phyloP scores from a whole-genome alignment of 2,329 filamentous ascomycete species.

The Penicillium sp. region DNA sequence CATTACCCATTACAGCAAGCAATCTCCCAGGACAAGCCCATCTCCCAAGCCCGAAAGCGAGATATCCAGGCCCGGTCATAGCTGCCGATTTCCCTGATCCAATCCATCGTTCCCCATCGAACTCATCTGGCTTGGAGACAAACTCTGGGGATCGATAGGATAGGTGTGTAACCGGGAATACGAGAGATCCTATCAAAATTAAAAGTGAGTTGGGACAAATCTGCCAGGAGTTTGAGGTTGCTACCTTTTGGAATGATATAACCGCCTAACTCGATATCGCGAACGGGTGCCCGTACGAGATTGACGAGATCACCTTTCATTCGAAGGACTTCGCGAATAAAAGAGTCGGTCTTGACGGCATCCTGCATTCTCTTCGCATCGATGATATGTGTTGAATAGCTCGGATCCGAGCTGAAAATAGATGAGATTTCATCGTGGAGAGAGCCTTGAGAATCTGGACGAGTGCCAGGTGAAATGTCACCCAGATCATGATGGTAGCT shows the following conservation, averaged over 20 bases:
- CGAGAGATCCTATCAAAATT: background rate
- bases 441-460: background rate
- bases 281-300: background rate
- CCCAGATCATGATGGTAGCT: slow-evolving; percentile 2
- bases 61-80: slow-evolving; percentile 1
- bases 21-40: slow-evolving; percentile 2
- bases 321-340: slow-evolving; percentile 2
- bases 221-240: background rate
- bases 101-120: slow-evolving; percentile 1
- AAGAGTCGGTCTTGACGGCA: background rate
- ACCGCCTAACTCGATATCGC: background rate
- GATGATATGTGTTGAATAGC: background rate
- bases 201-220: background rate
- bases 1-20: slow-evolving; percentile 2
- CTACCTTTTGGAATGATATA: slow-evolving; percentile 3
- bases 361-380: background rate
- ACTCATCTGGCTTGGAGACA: background rate
- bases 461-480: background rate
- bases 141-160: background rate
- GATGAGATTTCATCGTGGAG: background rate
- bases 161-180: background rate
- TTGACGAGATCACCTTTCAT: slow-evolving; percentile 2
- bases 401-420: background rate
- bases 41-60: slow-evolving; percentile 2
- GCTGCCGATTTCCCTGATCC: background rate